These are phyloP conservation scores for Stephanodiscus triporus DNA, from an alignment of 108 stramenopile genomes.

Conservation along the genomic window DNA sequence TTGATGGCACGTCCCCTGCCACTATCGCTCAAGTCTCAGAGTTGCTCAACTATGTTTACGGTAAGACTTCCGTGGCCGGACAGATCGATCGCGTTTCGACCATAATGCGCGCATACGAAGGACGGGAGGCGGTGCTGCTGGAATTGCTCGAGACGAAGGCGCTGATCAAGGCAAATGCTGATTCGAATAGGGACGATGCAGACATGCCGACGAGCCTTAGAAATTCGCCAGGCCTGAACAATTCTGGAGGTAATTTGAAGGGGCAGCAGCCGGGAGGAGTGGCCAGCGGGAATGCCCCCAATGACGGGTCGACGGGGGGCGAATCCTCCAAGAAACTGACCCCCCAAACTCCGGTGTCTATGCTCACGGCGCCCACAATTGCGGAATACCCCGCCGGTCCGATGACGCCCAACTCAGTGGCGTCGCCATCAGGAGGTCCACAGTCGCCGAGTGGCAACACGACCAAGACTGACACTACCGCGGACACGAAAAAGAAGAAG, in stretches of 20 bases:
- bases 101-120: slow-evolving; percentile 91
- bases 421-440: slow-evolving; percentile 29
- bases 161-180: slow-evolving; percentile 86
- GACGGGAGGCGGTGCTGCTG: slow-evolving; percentile 85
- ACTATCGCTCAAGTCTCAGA: slow-evolving; percentile 93
- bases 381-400: slow-evolving; percentile 25
- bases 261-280: slow-evolving; percentile 6
- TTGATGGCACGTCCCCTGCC: slow-evolving; percentile 89
- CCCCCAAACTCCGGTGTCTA: slow-evolving; percentile 42
- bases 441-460: slow-evolving; percentile 28
- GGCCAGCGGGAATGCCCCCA: slow-evolving; percentile 61
- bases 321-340: slow-evolving; percentile 26
- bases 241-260: slow-evolving; percentile 13
- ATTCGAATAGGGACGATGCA: slow-evolving; percentile 64
- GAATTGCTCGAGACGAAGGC: slow-evolving; percentile 90
- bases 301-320: slow-evolving; percentile 62
- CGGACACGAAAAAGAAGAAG: slow-evolving; percentile 73
- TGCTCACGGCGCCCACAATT: slow-evolving; percentile 35
- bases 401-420: slow-evolving; percentile 2
- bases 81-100: slow-evolving; percentile 91
- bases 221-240: slow-evolving; percentile 55
- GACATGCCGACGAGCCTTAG: slow-evolving; percentile 78
- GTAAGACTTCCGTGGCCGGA: slow-evolving; percentile 88
- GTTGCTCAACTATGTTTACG: slow-evolving; percentile 88
- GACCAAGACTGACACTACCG: slow-evolving; percentile 7